phyloP scores from a whole-genome alignment of 345 rosid genomes.

The Syzygium grande region DNA sequence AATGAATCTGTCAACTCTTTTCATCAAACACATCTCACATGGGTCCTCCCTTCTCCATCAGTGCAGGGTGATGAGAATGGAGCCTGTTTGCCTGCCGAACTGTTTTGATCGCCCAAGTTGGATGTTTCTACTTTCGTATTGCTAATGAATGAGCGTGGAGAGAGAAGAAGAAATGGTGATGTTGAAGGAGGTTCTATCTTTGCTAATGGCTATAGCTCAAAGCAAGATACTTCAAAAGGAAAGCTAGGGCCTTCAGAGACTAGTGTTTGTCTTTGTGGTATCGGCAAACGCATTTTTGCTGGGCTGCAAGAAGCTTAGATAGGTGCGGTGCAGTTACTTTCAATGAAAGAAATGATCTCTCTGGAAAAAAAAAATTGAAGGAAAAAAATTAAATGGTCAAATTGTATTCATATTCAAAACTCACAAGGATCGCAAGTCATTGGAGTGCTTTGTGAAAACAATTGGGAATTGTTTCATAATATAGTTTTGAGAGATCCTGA shows the following conservation, averaged over 20 bases:
- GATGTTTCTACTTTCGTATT: not conserved
- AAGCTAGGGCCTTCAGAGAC: not conserved
- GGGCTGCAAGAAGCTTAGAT: not conserved
- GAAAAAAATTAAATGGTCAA: no score
- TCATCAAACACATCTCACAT: not conserved
- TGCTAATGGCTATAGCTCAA: no score
- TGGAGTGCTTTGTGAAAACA: not conserved
- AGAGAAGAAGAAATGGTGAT: no score
- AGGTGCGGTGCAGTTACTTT: conserved; percentile 1
- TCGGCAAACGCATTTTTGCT: not conserved
- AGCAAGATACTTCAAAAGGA: not conserved
- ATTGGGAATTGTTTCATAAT: conserved; percentile 1
- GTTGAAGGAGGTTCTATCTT: no score
- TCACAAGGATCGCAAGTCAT: not conserved
- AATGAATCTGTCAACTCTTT: not conserved
- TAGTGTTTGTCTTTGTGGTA: not conserved
- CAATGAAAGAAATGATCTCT: conserved; percentile 1
- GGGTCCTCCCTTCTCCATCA: not conserved
- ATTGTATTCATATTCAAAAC: not conserved
- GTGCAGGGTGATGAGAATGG: no score
- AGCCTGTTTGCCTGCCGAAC: not conserved
- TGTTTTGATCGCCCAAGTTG: not conserved
- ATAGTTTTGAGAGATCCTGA: conserved; percentile 2
- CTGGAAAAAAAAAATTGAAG: not conserved
- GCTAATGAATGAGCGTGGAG: not conserved